Conservation (phyloP, 2,329 filamentous ascomycete genomes). For the Stagonosporopsis rhizophila region DNA sequence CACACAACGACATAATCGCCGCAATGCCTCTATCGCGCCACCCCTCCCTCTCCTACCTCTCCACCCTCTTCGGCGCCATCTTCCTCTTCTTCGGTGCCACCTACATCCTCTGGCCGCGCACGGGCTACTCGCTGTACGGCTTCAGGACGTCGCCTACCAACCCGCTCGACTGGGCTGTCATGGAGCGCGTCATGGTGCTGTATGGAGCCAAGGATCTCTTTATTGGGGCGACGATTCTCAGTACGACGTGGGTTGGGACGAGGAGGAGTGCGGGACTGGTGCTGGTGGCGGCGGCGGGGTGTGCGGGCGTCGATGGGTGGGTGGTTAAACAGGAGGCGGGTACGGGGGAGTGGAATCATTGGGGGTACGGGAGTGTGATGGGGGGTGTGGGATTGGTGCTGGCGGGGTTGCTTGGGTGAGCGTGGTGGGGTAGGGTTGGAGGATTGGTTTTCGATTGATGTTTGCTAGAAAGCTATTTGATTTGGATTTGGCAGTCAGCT, state of each 20-base stretch:
- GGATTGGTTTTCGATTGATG: background rate
- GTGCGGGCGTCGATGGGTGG: constrained; percentile 56
- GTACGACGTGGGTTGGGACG: constrained; percentile 50
- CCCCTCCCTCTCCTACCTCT: constrained; percentile 17
- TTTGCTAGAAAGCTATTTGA: background rate
- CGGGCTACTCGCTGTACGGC: constrained; percentile 50
- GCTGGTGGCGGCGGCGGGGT: constrained; percentile 50
- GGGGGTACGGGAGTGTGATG: constrained; percentile 51
- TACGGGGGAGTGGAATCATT: constrained; percentile 58
- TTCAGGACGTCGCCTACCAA: constrained; percentile 36
- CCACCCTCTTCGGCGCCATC: constrained; percentile 36
- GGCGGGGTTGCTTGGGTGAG: constrained; percentile 35
- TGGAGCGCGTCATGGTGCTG: constrained; percentile 55
- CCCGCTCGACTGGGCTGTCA: constrained; percentile 46
- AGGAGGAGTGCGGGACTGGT: constrained; percentile 53
- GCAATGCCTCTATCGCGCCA: background rate
- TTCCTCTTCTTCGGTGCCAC: constrained; percentile 51
- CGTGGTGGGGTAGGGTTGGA: background rate
- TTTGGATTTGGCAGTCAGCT: background rate
- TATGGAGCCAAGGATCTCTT: constrained; percentile 61
- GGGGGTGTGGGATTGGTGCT: constrained; percentile 50
- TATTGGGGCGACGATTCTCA: constrained; percentile 53
- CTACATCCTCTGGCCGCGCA: constrained; percentile 48
- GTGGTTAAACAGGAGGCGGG: constrained; percentile 50
- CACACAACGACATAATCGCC: no score